phyloP scores from a whole-genome alignment of 208 protist species.

The Leishmania amazonensis region DNA sequence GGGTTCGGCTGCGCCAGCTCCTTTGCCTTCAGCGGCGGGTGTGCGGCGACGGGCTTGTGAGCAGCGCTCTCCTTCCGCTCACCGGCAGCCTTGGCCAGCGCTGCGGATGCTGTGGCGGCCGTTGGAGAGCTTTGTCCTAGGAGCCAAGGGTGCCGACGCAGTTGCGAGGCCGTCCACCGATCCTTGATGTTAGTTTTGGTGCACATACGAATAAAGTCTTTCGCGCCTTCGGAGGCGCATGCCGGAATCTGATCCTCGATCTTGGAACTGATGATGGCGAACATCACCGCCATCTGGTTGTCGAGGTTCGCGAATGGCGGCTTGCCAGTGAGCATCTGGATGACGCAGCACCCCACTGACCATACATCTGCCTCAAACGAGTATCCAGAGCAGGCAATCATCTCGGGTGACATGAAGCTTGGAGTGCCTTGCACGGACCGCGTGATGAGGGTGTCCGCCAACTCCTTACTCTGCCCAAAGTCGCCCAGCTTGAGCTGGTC shows the following conservation, averaged over 20 bases:
- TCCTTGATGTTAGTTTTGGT: slow-evolving; percentile 70
- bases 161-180: slow-evolving; percentile 58
- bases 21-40: slow-evolving; percentile 4
- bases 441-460: slow-evolving; percentile 81
- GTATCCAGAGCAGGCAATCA: slow-evolving; percentile 90
- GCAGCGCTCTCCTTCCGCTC: not conserved
- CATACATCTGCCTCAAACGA: slow-evolving; percentile 91
- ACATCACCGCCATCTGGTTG: slow-evolving; percentile 93
- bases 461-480: slow-evolving; percentile 90
- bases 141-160: slow-evolving; percentile 80
- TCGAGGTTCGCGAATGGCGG: slow-evolving; percentile 85
- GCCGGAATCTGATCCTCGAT: slow-evolving; percentile 73
- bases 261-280: slow-evolving; percentile 83
- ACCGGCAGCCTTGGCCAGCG: not conserved
- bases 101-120: not conserved
- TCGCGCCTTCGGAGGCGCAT: slow-evolving; percentile 58
- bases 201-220: slow-evolving; percentile 78
- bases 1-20: slow-evolving; percentile 1
- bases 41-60: not conserved
- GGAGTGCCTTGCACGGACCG: slow-evolving; percentile 90
- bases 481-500: slow-evolving; percentile 86
- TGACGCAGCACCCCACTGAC: slow-evolving; percentile 91
- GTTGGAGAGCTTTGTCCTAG: slow-evolving; percentile 15
- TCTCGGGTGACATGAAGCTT: slow-evolving; percentile 95
- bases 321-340: slow-evolving; percentile 90